Conservation (phyloP, 805 yeast genomes). For the Hermanozyma aechmeae region DNA sequence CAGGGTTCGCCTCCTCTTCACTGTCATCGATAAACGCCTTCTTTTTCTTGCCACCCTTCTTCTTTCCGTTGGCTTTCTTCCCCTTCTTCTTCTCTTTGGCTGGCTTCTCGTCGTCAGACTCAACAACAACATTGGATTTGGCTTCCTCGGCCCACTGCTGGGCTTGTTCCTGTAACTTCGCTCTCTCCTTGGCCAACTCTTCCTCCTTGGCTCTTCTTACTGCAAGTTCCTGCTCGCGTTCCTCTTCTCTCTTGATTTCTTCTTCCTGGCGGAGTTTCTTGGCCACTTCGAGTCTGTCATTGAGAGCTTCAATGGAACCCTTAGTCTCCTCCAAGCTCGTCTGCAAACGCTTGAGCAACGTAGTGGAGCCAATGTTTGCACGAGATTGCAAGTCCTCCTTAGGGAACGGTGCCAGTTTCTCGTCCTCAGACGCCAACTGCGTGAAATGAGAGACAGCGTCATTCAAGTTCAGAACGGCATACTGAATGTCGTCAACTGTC, state of each 20-base stretch:
- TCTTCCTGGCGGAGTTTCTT: slow-evolving; percentile 55
- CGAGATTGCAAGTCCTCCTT: slow-evolving; percentile 74
- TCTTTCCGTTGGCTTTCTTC: slow-evolving; percentile 7
- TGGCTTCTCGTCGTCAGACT: slow-evolving; percentile 24
- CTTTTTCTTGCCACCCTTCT: slow-evolving; percentile 16
- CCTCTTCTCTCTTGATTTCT: slow-evolving; percentile 23
- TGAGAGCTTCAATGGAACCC: slow-evolving; percentile 49
- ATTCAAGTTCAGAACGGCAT: slow-evolving; percentile 46
- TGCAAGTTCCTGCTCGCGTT: slow-evolving; percentile 32
- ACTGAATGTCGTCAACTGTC: slow-evolving; percentile 49
- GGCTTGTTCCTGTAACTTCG: slow-evolving; percentile 42
- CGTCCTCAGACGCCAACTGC: slow-evolving; percentile 44
- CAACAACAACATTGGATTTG: slow-evolving; percentile 24
- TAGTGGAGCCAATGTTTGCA: slow-evolving; percentile 75
- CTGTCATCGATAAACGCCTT: slow-evolving; percentile 25
- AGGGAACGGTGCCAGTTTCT: slow-evolving; percentile 64
- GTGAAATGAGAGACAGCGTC: slow-evolving; percentile 53
- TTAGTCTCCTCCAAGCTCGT: slow-evolving; percentile 64
- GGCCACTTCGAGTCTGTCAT: slow-evolving; percentile 64
- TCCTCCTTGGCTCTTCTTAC: slow-evolving; percentile 39
- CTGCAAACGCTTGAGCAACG: slow-evolving; percentile 63
- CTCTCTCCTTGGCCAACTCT: slow-evolving; percentile 36
- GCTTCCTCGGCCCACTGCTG: slow-evolving; percentile 41
- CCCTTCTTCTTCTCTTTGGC: slow-evolving; percentile 14
- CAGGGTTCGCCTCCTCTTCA: slow-evolving; percentile 19